Base-by-base conservation (phyloP, 1,284 basidiomycete genomes). In the Boletus nobilissimus region DNA sequence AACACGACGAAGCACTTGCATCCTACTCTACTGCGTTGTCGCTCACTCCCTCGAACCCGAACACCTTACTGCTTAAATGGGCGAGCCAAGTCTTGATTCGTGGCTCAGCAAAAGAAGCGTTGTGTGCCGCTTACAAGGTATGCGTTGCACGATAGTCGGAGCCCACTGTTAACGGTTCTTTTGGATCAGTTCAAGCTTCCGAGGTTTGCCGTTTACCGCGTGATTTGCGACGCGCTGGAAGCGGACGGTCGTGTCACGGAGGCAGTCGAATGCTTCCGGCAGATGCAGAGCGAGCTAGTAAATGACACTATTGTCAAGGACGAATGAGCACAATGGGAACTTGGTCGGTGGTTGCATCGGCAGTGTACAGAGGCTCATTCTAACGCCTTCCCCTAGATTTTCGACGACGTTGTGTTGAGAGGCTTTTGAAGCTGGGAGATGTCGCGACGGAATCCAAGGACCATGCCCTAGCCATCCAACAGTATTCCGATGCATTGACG, bases 241-340 rank as follows among this genome's bases (percentile, higher is more conserved):
- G 63, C 5, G 71, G 36, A 48, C 7, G 46, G 43, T 32, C 71
- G 63, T 22, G 26, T 39, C 36, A 11, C 13, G 29, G 62, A 73
- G 10, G 72, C 72, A 29, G 18, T 66, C 13, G 48, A 40, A 22
- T 65, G 71, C 40, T 65, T 72, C 24, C 71, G n/a, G 54, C 71
- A 13, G 48, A 65, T 65, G 71, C 71, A 40, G 38, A 29, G 29
- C 24, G 71, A 65, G 36, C 46, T 65, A 22, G 62, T 18, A 34
- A 29, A 32, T 14, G 43, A 38, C 36, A 48, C 24, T n/a, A 29
- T 2, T 64, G 13, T 38, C 16, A 34, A 38, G 16, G 60, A 38
- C 10, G 71, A 72, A 6, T 46, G 46, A 39, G 36, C n/a, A 7
- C 62, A 51, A 19, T 72, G 71, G 62, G 62, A 38, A 48, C 24